A percentile compares a stretch with the other conserved stretches of the same genome.
These are phyloP conservation scores for Eucalyptus guilfoylei DNA, from an alignment of 345 rosid species.

Conservation along the genomic window DNA sequence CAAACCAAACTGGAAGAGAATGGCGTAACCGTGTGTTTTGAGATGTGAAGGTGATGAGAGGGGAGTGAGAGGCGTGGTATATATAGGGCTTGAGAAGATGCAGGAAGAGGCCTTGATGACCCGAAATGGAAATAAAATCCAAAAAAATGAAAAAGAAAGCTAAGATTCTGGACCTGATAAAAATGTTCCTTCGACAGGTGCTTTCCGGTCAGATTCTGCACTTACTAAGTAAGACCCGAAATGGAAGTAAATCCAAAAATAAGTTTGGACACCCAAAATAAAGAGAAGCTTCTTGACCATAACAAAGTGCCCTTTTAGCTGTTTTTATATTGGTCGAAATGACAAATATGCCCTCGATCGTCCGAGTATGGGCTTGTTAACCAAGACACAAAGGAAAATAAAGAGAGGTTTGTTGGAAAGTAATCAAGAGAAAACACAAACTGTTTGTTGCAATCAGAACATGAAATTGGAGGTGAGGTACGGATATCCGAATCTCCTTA, in stretches of 20 bases:
- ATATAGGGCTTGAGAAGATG: background rate
- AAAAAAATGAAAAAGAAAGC: background rate
- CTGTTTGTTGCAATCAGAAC: too few species aligned
- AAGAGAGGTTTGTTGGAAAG: too few species aligned
- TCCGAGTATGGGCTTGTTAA: background rate
- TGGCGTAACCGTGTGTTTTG: background rate
- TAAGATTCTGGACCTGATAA: background rate
- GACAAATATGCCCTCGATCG: background rate
- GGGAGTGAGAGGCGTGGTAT: background rate
- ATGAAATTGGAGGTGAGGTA: too few species aligned
- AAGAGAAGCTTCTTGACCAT: background rate
- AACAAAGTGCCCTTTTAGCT: background rate
- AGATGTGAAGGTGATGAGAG: background rate
- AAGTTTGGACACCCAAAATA: background rate
- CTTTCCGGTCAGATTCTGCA: background rate
- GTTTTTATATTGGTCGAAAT: background rate
- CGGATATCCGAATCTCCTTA: too few species aligned
- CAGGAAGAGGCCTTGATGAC: background rate
- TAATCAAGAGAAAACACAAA: too few species aligned
- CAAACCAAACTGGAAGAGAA: background rate
- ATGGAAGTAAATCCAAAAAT: background rate
- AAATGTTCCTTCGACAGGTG: background rate
- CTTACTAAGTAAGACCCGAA: background rate
- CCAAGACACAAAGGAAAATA: background rate
- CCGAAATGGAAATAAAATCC: background rate